phyloP scores from a whole-genome alignment of 441 rosid genomes.

The Brassica balearica region DNA sequence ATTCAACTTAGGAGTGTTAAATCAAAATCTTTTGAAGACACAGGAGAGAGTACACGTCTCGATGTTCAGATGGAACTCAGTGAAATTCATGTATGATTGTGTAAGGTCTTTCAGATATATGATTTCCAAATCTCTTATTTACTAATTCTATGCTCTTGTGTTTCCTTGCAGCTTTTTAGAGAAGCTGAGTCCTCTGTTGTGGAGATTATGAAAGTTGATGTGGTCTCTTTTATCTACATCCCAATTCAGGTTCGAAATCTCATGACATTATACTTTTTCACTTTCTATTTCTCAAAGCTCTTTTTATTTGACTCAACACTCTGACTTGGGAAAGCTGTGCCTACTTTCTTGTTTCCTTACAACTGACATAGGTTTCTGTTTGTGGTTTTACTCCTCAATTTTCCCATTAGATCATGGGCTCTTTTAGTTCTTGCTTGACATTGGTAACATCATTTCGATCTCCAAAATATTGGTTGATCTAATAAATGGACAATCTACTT shows the following conservation, averaged over 20 bases:
- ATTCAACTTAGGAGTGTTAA: conserved; percentile 77
- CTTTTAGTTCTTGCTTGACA: conserved; percentile 15
- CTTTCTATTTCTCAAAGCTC: conserved; percentile 17
- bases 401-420: conserved; percentile 14
- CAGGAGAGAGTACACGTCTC: conserved; percentile 89
- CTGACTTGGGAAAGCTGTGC: conserved; percentile 12
- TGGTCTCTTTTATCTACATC: conserved; percentile 77
- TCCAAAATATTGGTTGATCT: conserved; percentile 5
- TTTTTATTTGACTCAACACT: conserved; percentile 10
- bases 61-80: conserved; percentile 90
- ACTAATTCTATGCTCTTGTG: conserved; percentile 41
- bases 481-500: conserved; percentile 15
- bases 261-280: conserved; percentile 22
- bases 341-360: conserved; percentile 8
- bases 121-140: conserved; percentile 32
- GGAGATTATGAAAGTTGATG: conserved; percentile 92
- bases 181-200: conserved; percentile 81
- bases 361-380: conserved; percentile 6
- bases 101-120: conserved; percentile 42
- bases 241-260: conserved; percentile 72
- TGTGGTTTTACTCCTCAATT: conserved; percentile 17
- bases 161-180: conserved; percentile 79
- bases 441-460: conserved; percentile 15
- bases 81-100: conserved; percentile 88
- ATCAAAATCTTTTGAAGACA: conserved; percentile 81